A percentile compares a stretch with the other conserved stretches of the same genome.
Conservation (phyloP, 345 rosid species). For the Hypericum androsaemum region DNA sequence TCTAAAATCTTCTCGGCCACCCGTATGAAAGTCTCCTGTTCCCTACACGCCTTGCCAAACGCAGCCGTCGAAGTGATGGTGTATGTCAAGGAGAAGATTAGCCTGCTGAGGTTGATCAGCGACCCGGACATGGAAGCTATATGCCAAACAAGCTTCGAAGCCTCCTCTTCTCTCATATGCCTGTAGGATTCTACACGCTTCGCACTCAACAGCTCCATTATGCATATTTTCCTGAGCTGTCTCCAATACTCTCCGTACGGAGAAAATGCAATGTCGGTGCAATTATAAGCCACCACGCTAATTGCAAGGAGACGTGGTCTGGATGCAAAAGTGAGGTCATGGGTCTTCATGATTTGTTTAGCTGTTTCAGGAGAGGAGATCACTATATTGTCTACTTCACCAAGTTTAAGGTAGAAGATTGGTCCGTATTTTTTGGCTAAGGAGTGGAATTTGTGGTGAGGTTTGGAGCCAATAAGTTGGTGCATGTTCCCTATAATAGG, state of each 20-base stretch:
- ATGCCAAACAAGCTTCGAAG: too few species aligned
- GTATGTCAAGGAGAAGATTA: too few species aligned
- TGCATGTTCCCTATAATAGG: neutral
- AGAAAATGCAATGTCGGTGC: too few species aligned
- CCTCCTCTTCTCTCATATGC: too few species aligned
- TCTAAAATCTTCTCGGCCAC: neutral
- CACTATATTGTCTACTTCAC: neutral
- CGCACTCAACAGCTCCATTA: too few species aligned
- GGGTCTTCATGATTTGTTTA: neutral
- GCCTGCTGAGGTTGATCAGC: too few species aligned
- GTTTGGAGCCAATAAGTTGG: neutral
- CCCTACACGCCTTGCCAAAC: neutral
- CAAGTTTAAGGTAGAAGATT: neutral
- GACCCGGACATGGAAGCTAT: too few species aligned
- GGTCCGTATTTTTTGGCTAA: neutral
- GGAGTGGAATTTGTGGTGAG: neutral
- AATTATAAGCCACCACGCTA: too few species aligned
- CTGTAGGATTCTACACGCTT: too few species aligned
- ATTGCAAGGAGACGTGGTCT: neutral
- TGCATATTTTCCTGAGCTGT: too few species aligned
- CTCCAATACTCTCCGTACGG: too few species aligned
- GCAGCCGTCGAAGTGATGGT: neutral
- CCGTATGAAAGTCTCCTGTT: neutral
- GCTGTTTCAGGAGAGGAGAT: neutral
- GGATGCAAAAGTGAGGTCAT: neutral